A percentile compares a stretch with the other conserved stretches of the same genome.
Conservation (phyloP, 192 early-diverging fungal genomes). For the Coemansia sp. region DNA sequence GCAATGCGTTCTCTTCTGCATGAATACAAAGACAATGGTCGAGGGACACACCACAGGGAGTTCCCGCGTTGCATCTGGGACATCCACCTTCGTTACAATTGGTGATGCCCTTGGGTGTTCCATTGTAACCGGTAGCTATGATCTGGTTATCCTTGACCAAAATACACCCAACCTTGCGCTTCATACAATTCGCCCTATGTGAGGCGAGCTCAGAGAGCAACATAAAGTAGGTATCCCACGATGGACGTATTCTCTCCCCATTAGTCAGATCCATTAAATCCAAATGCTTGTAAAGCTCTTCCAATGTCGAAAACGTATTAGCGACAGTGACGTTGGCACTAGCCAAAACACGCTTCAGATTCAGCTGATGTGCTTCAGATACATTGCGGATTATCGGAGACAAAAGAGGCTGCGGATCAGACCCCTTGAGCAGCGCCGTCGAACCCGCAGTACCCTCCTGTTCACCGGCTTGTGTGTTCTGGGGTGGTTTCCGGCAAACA, state of each 20-base stretch:
- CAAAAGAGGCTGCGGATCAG: constrained; percentile 1
- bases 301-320: constrained; percentile 52
- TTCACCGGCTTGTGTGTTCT: neutral
- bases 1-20: constrained; percentile 96
- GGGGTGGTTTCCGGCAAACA: constrained; percentile 12
- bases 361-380: constrained; percentile 15
- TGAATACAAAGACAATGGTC: constrained; percentile 95
- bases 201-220: constrained; percentile 87
- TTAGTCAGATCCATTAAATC: constrained; percentile 61
- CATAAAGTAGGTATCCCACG: constrained; percentile 99
- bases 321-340: constrained; percentile 61
- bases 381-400: constrained; percentile 28
- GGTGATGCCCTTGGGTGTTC: constrained; percentile 83
- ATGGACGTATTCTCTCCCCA: constrained; percentile 75
- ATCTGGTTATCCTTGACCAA: constrained; percentile 82
- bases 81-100: constrained; percentile 98
- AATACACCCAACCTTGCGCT: constrained; percentile 93
- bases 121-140: constrained; percentile 99
- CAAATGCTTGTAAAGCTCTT: constrained; percentile 44
- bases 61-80: constrained; percentile 83
- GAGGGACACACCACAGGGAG: constrained; percentile 69
- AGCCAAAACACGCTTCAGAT: constrained; percentile 25
- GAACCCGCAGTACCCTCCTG: neutral
- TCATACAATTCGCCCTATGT: constrained; percentile 95
- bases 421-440: neutral